Conservation (phyloP, 2,329 filamentous ascomycete species). For the Fusarium pilosicola region DNA sequence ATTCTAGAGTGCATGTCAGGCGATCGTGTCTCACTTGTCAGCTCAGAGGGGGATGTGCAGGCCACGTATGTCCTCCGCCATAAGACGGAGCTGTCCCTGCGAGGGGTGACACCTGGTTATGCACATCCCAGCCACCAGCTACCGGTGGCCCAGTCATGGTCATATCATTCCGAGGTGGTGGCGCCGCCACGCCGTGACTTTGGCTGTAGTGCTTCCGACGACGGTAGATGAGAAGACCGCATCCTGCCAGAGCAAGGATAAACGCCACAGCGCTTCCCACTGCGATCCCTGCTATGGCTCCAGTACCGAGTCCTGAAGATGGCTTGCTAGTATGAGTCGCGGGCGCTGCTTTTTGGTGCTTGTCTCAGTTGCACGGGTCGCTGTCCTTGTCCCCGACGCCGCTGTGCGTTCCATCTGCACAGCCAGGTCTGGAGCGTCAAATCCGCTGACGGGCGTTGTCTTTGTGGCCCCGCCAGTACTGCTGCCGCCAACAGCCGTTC, state of each 20-base stretch:
- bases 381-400: not conserved
- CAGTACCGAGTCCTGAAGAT: not conserved
- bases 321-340: not conserved
- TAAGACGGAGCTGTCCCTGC: not conserved
- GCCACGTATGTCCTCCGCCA: not conserved
- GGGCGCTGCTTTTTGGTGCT: not conserved
- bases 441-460: slow-evolving; percentile 6
- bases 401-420: slow-evolving; percentile 2
- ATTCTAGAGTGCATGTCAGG: not conserved
- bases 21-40: not conserved
- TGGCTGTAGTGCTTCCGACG: slow-evolving; percentile 4
- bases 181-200: slow-evolving; percentile 5
- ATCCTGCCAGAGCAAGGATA: not conserved
- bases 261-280: not conserved
- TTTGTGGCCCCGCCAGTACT: not conserved
- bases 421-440: slow-evolving; percentile 3
- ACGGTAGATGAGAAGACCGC: not conserved
- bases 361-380: not conserved
- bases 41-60: not conserved
- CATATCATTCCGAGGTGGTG: not conserved
- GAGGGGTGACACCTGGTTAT: too few relatives aligned
- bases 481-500: not conserved
- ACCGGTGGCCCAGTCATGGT: too few relatives aligned
- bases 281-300: slow-evolving; percentile 11
- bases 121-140: too few relatives aligned